phyloP scores from a whole-genome alignment of 192 early-diverging fungal genomes.

The Chytriomyces sp. region DNA sequence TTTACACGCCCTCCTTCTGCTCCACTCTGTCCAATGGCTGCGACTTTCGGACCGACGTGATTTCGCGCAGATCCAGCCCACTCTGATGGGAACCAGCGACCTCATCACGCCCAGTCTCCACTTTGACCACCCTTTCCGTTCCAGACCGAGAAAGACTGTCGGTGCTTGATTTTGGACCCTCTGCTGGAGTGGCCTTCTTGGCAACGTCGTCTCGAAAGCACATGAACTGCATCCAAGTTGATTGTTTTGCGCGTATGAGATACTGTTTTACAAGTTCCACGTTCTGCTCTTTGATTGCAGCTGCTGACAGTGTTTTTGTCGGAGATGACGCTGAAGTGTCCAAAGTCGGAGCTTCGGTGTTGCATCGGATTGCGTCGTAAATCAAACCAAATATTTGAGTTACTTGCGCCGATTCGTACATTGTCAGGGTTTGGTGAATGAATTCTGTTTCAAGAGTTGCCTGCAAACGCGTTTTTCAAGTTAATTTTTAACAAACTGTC shows the following conservation, averaged over 20 bases:
- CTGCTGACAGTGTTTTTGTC: conserved; percentile 31
- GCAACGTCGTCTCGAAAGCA: conserved; percentile 55
- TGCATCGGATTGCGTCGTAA: conserved; percentile 74
- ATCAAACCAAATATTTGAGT: conserved; percentile 75
- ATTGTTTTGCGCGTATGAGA: conserved; percentile 61
- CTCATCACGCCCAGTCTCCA: no score
- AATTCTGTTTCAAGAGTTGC: conserved; percentile 92
- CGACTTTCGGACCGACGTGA: no score
- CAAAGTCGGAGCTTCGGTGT: conserved; percentile 51
- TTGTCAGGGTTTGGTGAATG: conserved; percentile 79
- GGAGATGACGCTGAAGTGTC: conserved; percentile 26
- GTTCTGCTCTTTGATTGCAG: conserved; percentile 45
- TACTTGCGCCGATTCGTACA: conserved; percentile 74
- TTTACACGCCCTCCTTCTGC: no score
- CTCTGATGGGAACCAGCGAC: no score
- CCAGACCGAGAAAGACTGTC: no score
- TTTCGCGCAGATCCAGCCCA: no score
- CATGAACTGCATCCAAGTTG: conserved; percentile 70
- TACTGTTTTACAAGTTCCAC: conserved; percentile 55
- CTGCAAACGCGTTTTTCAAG: conserved; percentile 35
- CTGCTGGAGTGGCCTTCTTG: no score
- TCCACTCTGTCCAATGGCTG: no score
- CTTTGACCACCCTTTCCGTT: no score
- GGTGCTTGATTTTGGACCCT: no score
- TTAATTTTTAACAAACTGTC: not conserved